phyloP scores from a whole-genome alignment of 177 flowering plant genomes.

The Vitis hybrid region DNA sequence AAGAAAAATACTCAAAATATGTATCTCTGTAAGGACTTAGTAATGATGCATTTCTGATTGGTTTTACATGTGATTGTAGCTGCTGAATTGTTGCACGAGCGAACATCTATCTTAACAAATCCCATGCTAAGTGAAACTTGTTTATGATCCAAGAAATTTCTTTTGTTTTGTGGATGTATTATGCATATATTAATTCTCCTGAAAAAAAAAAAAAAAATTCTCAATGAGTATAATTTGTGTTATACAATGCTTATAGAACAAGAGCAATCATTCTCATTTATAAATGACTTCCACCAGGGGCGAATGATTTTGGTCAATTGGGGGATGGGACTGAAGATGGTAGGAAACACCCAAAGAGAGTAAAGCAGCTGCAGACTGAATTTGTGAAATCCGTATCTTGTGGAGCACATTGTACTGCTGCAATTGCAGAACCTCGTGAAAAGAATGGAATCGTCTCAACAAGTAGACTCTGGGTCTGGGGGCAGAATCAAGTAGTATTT shows the following conservation, averaged over 20 bases:
- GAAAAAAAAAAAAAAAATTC: too few species aligned
- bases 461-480: constrained; percentile 97
- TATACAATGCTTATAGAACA: not conserved
- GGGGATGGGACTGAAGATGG: constrained; percentile 94
- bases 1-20: too few species aligned
- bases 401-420: constrained; percentile 98
- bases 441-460: constrained; percentile 74
- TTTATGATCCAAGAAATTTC: too few species aligned
- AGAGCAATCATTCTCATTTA: not conserved
- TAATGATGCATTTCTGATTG: too few species aligned
- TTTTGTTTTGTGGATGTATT: too few species aligned
- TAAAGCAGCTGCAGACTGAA: constrained; percentile 71
- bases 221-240: not conserved
- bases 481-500: constrained; percentile 84
- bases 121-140: too few species aligned
- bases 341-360: constrained; percentile 76
- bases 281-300: constrained; percentile 45
- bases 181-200: too few species aligned
- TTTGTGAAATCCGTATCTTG: constrained; percentile 86
- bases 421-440: constrained; percentile 89
- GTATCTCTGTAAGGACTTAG: too few species aligned
- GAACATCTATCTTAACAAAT: too few species aligned
- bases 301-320: constrained; percentile 95
- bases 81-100: too few species aligned
- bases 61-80: too few species aligned